Evolutionary conservation across 169 alveolate genomes (phyloP).

Genomic region (Plasmodium vinckei): DNA sequence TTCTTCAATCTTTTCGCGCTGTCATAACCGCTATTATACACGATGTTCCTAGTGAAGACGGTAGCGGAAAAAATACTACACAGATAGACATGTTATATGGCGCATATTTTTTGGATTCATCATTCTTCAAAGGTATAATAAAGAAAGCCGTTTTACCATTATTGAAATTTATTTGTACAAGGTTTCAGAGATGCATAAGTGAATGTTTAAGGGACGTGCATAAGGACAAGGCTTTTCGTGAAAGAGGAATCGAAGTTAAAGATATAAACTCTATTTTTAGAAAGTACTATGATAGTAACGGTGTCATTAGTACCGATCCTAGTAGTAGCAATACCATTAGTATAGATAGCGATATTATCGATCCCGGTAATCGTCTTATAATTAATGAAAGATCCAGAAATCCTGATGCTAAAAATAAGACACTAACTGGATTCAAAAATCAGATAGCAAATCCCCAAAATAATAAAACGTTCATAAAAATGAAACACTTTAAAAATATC

Average conservation of each 20-base stretch:
- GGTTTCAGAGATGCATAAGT: slow-evolving; percentile 12
- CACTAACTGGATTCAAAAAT: no score
- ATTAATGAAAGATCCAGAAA: no score
- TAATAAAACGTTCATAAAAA: no score
- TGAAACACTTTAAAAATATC: no score
- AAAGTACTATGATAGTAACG: no score
- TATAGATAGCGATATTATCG: no score
- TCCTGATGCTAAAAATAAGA: no score
- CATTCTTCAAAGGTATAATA: slow-evolving; percentile 21
- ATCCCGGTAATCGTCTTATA: no score
- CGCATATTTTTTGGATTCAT: slow-evolving; percentile 10
- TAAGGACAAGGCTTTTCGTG: background rate
- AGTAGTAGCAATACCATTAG: no score
- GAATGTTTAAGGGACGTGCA: slow-evolving; percentile 4
- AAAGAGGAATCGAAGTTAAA: background rate
- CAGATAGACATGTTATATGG: slow-evolving; percentile 40
- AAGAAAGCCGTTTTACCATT: slow-evolving; percentile 8
- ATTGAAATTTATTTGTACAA: slow-evolving; percentile 13
- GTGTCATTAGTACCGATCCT: no score
- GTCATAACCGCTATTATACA: slow-evolving; percentile 18
- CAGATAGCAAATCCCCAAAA: no score
- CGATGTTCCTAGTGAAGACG: background rate
- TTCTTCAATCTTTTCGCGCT: slow-evolving; percentile 29
- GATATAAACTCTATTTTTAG: no score
- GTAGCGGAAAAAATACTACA: background rate